A percentile compares a stretch with the other conserved stretches of the same genome.
These are phyloP conservation scores for Xylariaceae sp. DNA, from an alignment of 2,329 filamentous ascomycete genomes.

Conservation along the genomic window DNA sequence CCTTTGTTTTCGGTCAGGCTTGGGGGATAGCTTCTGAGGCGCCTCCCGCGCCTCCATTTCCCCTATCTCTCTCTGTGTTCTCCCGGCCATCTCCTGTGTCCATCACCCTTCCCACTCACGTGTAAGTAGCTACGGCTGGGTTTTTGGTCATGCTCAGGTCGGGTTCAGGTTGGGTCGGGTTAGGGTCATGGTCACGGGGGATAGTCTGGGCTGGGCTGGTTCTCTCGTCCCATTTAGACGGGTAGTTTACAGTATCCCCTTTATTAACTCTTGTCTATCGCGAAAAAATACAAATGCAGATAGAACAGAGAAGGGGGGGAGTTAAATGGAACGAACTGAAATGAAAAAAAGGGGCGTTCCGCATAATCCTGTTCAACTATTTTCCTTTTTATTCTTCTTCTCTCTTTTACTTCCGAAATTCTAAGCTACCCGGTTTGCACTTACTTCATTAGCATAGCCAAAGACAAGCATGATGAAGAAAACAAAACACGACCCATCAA, in stretches of 20 bases:
- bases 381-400: too few species aligned
- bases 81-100: background rate
- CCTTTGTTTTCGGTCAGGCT: background rate
- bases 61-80: background rate
- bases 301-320: background rate
- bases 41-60: background rate
- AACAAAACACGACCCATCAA: too few species aligned
- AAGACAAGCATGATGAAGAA: too few species aligned
- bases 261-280: background rate
- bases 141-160: background rate
- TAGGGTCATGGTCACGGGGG: background rate
- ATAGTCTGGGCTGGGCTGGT: background rate
- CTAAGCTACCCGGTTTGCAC: too few species aligned
- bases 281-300: background rate
- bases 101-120: background rate
- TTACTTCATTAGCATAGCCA: too few species aligned
- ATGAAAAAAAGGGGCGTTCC: too few species aligned
- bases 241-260: background rate
- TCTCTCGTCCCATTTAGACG: background rate
- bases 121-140: background rate
- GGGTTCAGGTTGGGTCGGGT: background rate
- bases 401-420: too few species aligned
- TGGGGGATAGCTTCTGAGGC: background rate
- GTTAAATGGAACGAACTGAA: background rate
- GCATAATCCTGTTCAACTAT: too few species aligned